Evolutionary conservation across 345 rosid species (phyloP).

Genomic region (Abelmoschus esculentus): DNA sequence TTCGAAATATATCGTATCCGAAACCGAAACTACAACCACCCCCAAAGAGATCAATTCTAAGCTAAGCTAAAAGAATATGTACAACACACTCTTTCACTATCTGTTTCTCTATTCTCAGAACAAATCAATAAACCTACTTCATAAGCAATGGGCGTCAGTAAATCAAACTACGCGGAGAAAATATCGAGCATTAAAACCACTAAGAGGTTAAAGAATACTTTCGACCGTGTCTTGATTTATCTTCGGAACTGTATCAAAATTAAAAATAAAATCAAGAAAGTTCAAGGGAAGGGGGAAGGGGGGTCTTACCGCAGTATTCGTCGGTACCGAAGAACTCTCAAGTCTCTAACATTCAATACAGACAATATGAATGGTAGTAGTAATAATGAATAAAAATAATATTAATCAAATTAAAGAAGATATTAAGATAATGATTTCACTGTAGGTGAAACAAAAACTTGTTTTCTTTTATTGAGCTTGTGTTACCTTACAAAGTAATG

Average conservation of each 20-base stretch:
- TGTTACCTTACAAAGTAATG: conserved; percentile 5
- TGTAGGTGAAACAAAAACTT: neutral
- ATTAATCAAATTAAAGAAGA: neutral
- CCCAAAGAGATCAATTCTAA: neutral
- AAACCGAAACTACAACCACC: neutral
- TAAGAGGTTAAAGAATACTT: neutral
- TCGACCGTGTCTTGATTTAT: no score
- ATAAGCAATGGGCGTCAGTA: neutral
- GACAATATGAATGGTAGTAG: neutral
- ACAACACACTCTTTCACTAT: neutral
- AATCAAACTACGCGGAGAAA: neutral
- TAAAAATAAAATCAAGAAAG: neutral
- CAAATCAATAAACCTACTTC: neutral
- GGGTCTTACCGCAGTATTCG: neutral
- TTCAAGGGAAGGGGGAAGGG: neutral
- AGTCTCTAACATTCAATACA: no score
- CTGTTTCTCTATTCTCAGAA: neutral
- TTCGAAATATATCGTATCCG: neutral
- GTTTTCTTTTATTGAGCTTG: neutral
- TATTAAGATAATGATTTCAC: neutral
- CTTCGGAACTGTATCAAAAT: no score
- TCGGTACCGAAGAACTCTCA: neutral
- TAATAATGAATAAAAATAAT: neutral
- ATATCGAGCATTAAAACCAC: neutral
- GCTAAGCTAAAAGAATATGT: neutral